Base-by-base conservation (phyloP, 208 protist species). In the Trypanosoma rangeli region DNA sequence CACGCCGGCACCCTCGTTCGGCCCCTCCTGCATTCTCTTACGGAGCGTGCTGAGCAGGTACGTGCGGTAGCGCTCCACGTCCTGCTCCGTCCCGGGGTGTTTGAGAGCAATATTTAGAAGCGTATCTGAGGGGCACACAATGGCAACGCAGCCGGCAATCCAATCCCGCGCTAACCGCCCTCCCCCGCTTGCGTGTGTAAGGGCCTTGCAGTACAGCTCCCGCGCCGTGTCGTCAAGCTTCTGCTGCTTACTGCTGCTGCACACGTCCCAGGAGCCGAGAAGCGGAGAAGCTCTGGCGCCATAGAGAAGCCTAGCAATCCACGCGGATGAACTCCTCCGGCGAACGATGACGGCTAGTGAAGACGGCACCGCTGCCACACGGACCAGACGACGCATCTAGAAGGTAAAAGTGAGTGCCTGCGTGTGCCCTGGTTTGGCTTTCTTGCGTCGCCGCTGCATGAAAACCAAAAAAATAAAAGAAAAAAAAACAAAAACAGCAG, bases 151-250 rank as follows among this genome's bases (percentile, higher is more conserved):
- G 16, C 87, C 90, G 15, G 86, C 90, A 28, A 95, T 80, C 82
- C 86, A 95, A 68, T 95, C 90, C 0, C 90, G 76, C 33, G 87
- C 78, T 12, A 84, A 73, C 1, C 87, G 78, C 18, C 82, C 82
- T 9, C 85, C 87, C 15, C 90, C 85, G 1, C 78, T 83, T 55
- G 84, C 81, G 65, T 89, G 78, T 44, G 94, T 70, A 42, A 93
- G 80, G 16, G 90, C 90, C 68, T 92, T 90, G 72, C 87, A 93
- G 76, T 95, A 95, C 16, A 89, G 71, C 64, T 87, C 80, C 5
- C 78, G 84, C 37, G 53, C 39, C 37, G 18, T 46, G 18, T 44
- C 13, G 3, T 58, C 22, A 5, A 54, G 44, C n/a, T 50, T 28
- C 20, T 1, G 24, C 22, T 80, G 74, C 13, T 69, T 70, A 26